phyloP scores from a whole-genome alignment of 129 eudicot genomes.

The Heracleum sosnowskyi region DNA sequence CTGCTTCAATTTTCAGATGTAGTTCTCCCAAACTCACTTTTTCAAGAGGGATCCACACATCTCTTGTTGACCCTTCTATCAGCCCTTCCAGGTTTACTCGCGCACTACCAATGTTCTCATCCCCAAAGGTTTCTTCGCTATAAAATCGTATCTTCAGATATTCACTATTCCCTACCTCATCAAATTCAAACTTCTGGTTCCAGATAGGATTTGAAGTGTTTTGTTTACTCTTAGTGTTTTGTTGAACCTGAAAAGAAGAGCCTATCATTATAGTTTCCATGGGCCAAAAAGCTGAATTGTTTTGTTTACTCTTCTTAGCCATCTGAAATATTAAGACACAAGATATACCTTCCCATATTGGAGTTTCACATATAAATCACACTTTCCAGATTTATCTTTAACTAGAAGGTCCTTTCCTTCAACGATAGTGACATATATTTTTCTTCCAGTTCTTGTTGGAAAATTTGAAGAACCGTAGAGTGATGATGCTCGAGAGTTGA shows the following conservation, averaged over 20 bases:
- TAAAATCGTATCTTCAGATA: conserved; percentile 71
- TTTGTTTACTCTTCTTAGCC: background rate
- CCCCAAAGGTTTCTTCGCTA: conserved; percentile 62
- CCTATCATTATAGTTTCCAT: background rate
- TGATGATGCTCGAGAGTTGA: conserved; percentile 39
- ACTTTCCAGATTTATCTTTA: conserved; percentile 67
- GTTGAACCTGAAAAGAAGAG: conserved; percentile 36
- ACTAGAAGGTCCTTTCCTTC: conserved; percentile 73
- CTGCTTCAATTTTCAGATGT: conserved; percentile 65
- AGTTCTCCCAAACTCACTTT: conserved; percentile 85
- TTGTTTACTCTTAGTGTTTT: conserved; percentile 49
- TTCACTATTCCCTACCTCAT: conserved; percentile 74
- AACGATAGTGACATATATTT: conserved; percentile 59
- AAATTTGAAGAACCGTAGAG: conserved; percentile 45
- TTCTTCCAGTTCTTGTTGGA: conserved; percentile 75
- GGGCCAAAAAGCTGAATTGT: background rate
- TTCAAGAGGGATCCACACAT: conserved; percentile 88
- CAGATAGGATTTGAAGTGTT: conserved; percentile 57
- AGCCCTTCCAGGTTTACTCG: conserved; percentile 88
- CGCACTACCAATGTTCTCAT: conserved; percentile 90
- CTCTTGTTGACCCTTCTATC: conserved; percentile 63
- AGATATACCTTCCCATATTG: conserved; percentile 84
- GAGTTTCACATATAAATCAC: conserved; percentile 59
- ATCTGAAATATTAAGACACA: background rate
- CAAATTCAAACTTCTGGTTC: conserved; percentile 90